Evolutionary conservation across 495 filamentous ascomycete species (phyloP).

Genomic region (Neurospora sp.): DNA sequence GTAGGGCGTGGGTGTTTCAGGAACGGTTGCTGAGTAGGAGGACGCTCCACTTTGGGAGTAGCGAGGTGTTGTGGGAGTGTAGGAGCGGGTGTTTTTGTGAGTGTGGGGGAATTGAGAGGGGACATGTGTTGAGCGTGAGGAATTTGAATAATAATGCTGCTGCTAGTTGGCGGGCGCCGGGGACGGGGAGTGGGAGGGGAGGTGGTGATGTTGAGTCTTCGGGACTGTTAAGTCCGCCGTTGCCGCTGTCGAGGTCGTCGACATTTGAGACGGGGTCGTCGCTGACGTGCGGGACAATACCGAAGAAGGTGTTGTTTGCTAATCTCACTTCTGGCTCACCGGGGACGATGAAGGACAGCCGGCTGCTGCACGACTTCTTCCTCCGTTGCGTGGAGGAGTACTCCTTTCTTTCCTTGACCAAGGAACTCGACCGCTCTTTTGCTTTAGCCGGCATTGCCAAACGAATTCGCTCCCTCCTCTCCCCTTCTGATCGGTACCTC

Average conservation of each 20-base stretch:
- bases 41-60: conserved; percentile 16
- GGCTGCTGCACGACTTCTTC: conserved; percentile 8
- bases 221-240: neutral
- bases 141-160: neutral
- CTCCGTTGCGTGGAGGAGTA: conserved; percentile 13
- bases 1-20: conserved; percentile 26
- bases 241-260: neutral
- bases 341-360: neutral
- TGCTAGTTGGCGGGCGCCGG: neutral
- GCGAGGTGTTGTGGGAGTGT: conserved; percentile 27
- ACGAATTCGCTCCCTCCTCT: neutral
- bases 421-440: conserved; percentile 6
- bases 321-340: neutral
- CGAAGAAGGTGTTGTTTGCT: conserved; percentile 9
- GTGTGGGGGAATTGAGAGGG: conserved; percentile 7
- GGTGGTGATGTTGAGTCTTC: neutral
- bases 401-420: conserved; percentile 7
- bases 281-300: neutral
- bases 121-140: conserved; percentile 5
- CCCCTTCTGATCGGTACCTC: neutral
- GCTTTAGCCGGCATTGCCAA: conserved; percentile 10
- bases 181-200: neutral
- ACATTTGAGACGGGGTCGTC: neutral
- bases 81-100: conserved; percentile 17
- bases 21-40: conserved; percentile 22